Evolutionary conservation across 148 eudicot genomes (phyloP), one percentile per base, ranked within the genome.

Genomic region (Arbutus unedo): DNA sequence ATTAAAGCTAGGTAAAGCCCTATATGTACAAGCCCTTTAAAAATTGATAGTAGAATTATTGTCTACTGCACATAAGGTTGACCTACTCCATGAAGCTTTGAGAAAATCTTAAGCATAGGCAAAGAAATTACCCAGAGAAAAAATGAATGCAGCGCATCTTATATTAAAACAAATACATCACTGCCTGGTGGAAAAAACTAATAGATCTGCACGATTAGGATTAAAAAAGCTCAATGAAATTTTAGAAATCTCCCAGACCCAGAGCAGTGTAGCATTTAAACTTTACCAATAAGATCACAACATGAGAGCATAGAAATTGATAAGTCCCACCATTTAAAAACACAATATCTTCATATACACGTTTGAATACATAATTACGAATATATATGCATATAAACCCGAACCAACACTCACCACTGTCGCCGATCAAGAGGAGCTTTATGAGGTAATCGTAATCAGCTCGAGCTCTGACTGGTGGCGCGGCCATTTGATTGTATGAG

Each of bases 361-460:
- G 31, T 66, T 66, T 51, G 8, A 51, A 51, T 2, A 51, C 3
- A 51, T 51, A 51, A 51, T 8, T 51, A 10, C 56, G 71, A 11
- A 72, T 2, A 4, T 43, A 19, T 3, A 18, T 38, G 4, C 11
- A 7, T 18, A 77, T 44, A 21, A 44, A 43, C 43, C 43, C 13
- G 10, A 11, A 44, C 54, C 3, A 2, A 43, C 8, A 82, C 83
- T 44, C 64, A 91, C 93, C 93, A 83, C 93, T 91, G 67, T 91
- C 93, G 31, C 93, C 93, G 87, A 91, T 89, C 87, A 91, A 83
- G 19, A 91, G 89, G 47, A 91, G 90, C 80, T 91, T 91, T 44
- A 91, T 90, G 83, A 91, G 92, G 53, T 89, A 90, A 86, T 91
- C 93, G 54, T 91, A 91, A 86, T 91, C 92, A 56, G 92, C 93